Evolutionary conservation across 2,329 filamentous ascomycete genomes (phyloP).

Genomic region (Dendrostoma leiphaemia): DNA sequence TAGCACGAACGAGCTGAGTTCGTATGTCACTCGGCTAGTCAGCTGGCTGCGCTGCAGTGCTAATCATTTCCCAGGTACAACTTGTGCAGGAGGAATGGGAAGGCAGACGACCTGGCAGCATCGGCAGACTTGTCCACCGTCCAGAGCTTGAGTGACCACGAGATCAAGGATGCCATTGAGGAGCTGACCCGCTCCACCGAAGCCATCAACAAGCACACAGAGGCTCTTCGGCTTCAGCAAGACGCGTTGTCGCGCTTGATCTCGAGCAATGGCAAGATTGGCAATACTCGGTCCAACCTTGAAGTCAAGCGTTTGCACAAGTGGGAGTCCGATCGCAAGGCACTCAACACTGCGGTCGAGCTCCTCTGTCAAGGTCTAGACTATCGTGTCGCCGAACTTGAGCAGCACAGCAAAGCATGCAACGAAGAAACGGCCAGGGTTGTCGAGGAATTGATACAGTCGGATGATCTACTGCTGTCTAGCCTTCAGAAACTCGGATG

Average conservation of each 20-base stretch:
- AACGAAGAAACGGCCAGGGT: constrained; percentile 45
- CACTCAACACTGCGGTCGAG: constrained; percentile 43
- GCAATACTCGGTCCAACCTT: constrained; percentile 33
- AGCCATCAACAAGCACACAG: constrained; percentile 62
- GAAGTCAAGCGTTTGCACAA: constrained; percentile 35
- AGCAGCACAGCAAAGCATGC: constrained; percentile 48
- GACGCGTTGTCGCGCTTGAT: constrained; percentile 56
- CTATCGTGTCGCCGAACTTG: constrained; percentile 45
- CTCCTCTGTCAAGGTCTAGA: constrained; percentile 46
- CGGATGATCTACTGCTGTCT: constrained; percentile 64
- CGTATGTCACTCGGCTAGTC: constrained; percentile 37
- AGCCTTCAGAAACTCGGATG: constrained; percentile 65
- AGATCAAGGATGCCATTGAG: constrained; percentile 59
- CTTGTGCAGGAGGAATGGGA: constrained; percentile 45
- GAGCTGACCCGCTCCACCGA: constrained; percentile 64
- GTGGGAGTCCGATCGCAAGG: constrained; percentile 38
- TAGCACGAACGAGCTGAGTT: constrained; percentile 50
- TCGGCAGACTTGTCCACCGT: constrained; percentile 44
- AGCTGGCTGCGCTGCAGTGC: background rate
- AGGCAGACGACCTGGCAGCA: constrained; percentile 44
- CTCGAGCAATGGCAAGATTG: constrained; percentile 37
- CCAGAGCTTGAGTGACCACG: constrained; percentile 55
- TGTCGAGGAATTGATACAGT: constrained; percentile 49
- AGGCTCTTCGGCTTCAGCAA: constrained; percentile 59
- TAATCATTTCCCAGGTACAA: constrained; percentile 42